A percentile compares a stretch with the other conserved stretches of the same genome.
phyloP scores from a whole-genome alignment of 1,139 yeast genomes.

The Zygotorulaspora mrakii region DNA sequence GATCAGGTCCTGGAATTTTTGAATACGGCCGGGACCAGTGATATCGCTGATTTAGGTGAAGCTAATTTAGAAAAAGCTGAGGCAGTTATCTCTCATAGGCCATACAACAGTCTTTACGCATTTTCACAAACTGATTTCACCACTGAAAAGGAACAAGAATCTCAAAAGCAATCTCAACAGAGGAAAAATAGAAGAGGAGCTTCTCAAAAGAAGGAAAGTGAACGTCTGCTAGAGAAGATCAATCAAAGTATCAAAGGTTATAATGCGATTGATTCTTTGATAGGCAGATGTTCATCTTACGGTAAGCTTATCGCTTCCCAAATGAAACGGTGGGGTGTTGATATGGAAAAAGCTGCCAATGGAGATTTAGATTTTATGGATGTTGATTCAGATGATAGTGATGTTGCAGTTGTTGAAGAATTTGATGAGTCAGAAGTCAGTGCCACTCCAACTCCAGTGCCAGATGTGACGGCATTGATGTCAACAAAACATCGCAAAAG shows the following conservation, averaged over 20 bases:
- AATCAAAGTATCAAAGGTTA: conserved; percentile 75
- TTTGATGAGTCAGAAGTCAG: conserved; percentile 27
- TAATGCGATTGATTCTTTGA: conserved; percentile 87
- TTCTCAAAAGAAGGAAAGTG: conserved; percentile 59
- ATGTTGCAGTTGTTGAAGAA: conserved; percentile 36
- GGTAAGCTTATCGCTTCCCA: conserved; percentile 69
- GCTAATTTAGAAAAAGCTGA: conserved; percentile 68
- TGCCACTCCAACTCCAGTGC: conserved; percentile 21
- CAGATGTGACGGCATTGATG: conserved; percentile 7
- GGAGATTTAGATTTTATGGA: conserved; percentile 38
- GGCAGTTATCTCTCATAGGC: conserved; percentile 58
- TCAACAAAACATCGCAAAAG: conserved; percentile 4
- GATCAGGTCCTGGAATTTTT: conserved; percentile 68
- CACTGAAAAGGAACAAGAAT: conserved; percentile 30
- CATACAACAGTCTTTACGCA: conserved; percentile 61
- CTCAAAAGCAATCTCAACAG: conserved; percentile 19
- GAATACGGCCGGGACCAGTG: conserved; percentile 70
- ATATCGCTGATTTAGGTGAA: conserved; percentile 74
- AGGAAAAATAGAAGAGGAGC: conserved; percentile 20
- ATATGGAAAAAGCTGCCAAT: conserved; percentile 52
- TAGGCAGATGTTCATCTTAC: conserved; percentile 74
- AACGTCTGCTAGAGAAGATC: conserved; percentile 68
- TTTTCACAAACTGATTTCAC: conserved; percentile 44
- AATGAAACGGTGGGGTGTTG: conserved; percentile 83
- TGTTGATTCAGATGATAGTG: conserved; percentile 35